phyloP scores from a whole-genome alignment of 2,329 filamentous ascomycete species.

The Calonectria pseudoreteaudii region DNA sequence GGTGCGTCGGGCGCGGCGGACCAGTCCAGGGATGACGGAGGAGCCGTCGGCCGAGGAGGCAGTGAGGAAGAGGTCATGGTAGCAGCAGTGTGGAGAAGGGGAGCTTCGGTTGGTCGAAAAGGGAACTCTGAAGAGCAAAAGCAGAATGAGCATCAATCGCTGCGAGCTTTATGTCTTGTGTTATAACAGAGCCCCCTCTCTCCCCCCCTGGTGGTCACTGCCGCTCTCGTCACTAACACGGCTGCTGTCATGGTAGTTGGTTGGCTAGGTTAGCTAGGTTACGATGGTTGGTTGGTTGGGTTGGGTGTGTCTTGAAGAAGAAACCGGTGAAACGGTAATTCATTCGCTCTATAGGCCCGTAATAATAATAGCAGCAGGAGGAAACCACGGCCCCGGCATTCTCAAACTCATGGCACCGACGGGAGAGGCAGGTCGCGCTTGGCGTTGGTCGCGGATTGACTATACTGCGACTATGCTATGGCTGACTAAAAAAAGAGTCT shows the following conservation, averaged over 20 bases:
- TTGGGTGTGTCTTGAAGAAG: background rate
- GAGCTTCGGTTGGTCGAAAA: background rate
- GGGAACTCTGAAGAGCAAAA: background rate
- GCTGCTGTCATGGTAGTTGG: background rate
- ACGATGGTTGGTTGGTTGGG: background rate
- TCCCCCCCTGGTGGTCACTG: background rate
- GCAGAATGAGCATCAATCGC: background rate
- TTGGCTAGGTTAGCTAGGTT: background rate
- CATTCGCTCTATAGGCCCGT: background rate
- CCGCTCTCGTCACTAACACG: background rate
- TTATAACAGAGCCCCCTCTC: background rate
- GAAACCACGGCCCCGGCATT: background rate
- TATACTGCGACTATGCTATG: background rate
- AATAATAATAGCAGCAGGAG: background rate
- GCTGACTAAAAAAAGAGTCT: background rate
- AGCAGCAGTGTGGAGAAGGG: background rate
- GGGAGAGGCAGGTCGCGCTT: background rate
- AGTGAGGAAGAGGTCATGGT: background rate
- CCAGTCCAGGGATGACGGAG: conserved; percentile 6
- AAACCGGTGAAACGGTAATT: background rate
- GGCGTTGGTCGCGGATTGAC: background rate
- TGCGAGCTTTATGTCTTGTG: background rate
- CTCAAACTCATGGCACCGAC: background rate
- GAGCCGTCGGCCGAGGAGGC: background rate
- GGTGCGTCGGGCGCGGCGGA: background rate